These are phyloP conservation scores for Hypholoma sublateritium DNA, from an alignment of 768 basidiomycete genomes.

Conservation along the genomic window DNA sequence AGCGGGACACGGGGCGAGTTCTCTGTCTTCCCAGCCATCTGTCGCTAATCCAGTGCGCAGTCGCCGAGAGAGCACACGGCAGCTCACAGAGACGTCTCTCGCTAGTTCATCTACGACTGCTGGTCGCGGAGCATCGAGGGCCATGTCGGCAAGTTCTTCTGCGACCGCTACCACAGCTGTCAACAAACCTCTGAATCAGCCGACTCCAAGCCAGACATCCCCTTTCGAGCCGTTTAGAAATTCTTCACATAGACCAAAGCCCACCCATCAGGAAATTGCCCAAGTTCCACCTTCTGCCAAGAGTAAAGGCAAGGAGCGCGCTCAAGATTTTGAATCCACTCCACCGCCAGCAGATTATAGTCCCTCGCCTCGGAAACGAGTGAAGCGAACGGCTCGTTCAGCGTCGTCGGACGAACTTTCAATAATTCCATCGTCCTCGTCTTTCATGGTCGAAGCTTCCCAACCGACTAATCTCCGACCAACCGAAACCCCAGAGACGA, in stretches of 20 bases:
- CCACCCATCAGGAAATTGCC: too few species aligned
- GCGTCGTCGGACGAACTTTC: background rate
- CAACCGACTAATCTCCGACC: background rate
- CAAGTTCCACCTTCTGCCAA: background rate
- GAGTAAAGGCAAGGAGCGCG: slow-evolving; percentile 2
- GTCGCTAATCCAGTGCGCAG: slow-evolving; percentile 12
- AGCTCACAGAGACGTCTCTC: slow-evolving; percentile 18
- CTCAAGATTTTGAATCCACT: background rate
- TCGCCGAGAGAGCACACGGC: slow-evolving; percentile 18
- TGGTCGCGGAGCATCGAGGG: slow-evolving; percentile 4
- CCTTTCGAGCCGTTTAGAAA: background rate
- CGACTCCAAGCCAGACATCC: background rate
- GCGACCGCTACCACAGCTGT: background rate
- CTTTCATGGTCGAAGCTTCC: background rate
- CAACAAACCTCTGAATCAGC: background rate
- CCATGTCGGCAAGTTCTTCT: slow-evolving; percentile 9
- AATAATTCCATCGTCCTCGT: background rate
- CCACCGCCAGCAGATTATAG: background rate
- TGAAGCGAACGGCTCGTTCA: background rate
- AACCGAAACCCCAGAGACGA: background rate
- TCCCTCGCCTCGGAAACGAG: background rate
- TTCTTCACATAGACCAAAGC: background rate
- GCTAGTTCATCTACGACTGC: slow-evolving; percentile 11
- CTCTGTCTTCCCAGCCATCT: slow-evolving; percentile 1
- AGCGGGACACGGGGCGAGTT: slow-evolving; percentile 2